Evolutionary conservation across 179 eudicot species (phyloP).

Genomic region (Beta macrorhiza): DNA sequence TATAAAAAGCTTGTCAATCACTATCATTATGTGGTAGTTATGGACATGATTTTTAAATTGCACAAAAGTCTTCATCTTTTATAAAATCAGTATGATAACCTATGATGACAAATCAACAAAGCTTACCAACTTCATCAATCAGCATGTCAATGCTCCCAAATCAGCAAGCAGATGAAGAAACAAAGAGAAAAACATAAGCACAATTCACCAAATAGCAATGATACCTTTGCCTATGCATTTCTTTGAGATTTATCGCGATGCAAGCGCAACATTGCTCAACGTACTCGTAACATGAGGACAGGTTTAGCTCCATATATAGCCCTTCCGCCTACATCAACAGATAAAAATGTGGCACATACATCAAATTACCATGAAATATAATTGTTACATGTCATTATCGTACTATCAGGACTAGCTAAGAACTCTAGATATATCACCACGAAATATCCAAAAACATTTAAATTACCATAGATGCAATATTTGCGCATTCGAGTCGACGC

Average conservation of each 20-base stretch:
- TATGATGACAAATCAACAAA: background rate
- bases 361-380: background rate
- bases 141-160: conserved; percentile 3
- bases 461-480: conserved; percentile 15
- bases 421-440: background rate
- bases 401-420: background rate
- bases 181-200: background rate
- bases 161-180: background rate
- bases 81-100: background rate
- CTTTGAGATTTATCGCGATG: conserved; percentile 40
- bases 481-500: conserved; percentile 15
- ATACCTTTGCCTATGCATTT: conserved; percentile 67
- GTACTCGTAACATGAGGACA: conserved; percentile 58
- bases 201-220: background rate
- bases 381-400: background rate
- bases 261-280: conserved; percentile 51
- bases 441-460: background rate
- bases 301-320: conserved; percentile 50
- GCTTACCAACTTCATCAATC: background rate
- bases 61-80: too few species aligned
- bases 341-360: background rate
- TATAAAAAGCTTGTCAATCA: background rate
- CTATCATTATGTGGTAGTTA: conserved; percentile 16
- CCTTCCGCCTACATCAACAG: conserved; percentile 60
- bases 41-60: background rate